These are phyloP conservation scores for Ustilago curta DNA, from an alignment of 1,284 basidiomycete genomes.

Conservation along the genomic window DNA sequence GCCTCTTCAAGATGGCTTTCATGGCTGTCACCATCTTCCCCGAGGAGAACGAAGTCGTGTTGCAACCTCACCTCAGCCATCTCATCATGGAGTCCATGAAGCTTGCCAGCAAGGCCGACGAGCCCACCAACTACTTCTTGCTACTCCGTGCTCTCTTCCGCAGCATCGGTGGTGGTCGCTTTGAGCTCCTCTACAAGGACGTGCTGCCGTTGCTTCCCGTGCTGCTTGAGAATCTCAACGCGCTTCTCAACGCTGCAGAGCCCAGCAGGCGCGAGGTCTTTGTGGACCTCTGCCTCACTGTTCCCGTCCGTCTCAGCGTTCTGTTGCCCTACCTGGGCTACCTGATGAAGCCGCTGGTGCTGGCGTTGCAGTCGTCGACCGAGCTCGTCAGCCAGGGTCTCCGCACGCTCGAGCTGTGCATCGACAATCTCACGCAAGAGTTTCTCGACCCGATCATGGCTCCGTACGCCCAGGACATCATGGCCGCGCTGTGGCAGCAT, in stretches of 20 bases:
- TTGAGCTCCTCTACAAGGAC: constrained; percentile 95
- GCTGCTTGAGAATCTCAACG: constrained; percentile 92
- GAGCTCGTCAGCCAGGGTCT: constrained; percentile 96
- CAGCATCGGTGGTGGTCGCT: constrained; percentile 96
- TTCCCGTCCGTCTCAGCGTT: constrained; percentile 94
- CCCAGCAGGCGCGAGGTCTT: constrained; percentile 72
- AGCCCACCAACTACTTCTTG: constrained; percentile 92
- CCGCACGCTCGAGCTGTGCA: constrained; percentile 97
- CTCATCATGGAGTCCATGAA: constrained; percentile 98
- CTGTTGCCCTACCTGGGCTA: constrained; percentile 94
- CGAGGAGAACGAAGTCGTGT: constrained; percentile 84
- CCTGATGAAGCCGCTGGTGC: constrained; percentile 94
- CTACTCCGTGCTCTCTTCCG: constrained; percentile 94
- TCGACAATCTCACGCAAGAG: constrained; percentile 98
- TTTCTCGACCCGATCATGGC: constrained; percentile 97
- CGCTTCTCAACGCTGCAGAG: constrained; percentile 67
- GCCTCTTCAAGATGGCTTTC: constrained; percentile 97
- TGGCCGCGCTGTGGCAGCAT: constrained; percentile 78
- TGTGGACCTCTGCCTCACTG: constrained; percentile 96
- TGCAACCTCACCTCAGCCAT: constrained; percentile 91
- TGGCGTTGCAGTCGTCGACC: constrained; percentile 82
- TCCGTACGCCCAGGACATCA: constrained; percentile 81
- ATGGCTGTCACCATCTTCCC: constrained; percentile 86
- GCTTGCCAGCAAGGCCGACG: constrained; percentile 88
- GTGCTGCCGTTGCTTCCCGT: constrained; percentile 95